Evolutionary conservation across 176 grass and related monocot species (phyloP).

Genomic region (Secale cereale): DNA sequence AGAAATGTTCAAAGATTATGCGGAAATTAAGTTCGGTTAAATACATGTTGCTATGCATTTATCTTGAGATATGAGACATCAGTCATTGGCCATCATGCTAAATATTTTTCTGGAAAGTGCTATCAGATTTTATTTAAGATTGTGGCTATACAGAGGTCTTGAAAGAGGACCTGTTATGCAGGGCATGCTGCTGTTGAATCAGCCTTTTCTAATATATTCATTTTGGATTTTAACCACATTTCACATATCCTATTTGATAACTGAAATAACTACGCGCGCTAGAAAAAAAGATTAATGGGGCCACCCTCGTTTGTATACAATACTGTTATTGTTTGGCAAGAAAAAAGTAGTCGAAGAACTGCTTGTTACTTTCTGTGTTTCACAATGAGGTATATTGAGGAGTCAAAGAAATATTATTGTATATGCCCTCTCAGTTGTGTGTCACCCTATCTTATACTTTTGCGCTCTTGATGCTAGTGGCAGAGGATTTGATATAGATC

Average conservation of each 20-base stretch:
- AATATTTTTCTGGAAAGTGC: background rate
- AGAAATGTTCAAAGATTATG: background rate
- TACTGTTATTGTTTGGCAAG: background rate
- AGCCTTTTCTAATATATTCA: background rate
- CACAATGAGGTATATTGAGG: background rate
- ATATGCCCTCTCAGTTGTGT: background rate
- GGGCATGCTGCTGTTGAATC: background rate
- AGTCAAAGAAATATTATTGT: background rate
- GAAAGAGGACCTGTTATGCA: background rate
- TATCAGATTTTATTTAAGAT: no score
- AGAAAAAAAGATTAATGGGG: background rate
- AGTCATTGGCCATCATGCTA: background rate
- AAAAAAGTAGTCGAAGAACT: background rate
- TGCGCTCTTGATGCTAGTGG: slow-evolving; percentile 78
- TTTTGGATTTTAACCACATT: background rate
- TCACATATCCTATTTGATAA: background rate
- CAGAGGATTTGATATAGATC: slow-evolving; percentile 75
- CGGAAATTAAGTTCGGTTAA: background rate
- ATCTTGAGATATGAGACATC: background rate
- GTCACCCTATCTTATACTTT: slow-evolving; percentile 36
- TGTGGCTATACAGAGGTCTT: background rate
- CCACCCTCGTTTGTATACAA: background rate
- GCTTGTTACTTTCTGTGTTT: background rate
- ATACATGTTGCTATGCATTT: background rate
- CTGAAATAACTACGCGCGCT: no score